Evolutionary conservation across 2,329 filamentous ascomycete species (phyloP).

Genomic region (Fusarium piperis): DNA sequence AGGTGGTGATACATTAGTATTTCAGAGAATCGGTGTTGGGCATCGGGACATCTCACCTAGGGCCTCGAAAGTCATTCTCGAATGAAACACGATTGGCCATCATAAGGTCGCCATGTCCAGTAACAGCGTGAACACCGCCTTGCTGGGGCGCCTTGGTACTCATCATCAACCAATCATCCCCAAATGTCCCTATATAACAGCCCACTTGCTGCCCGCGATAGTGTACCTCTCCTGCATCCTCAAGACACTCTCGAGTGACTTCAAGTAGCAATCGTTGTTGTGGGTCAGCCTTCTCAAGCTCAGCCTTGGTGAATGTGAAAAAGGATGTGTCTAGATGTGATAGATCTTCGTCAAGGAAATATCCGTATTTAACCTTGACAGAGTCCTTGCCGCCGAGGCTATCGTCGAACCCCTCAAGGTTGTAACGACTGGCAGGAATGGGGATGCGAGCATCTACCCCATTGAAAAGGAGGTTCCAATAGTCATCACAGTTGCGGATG

Average conservation of each 20-base stretch:
- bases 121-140: neutral
- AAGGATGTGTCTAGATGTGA: constrained; percentile 6
- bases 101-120: constrained; percentile 1
- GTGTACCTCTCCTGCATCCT: neutral
- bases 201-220: constrained; percentile 1
- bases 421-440: neutral
- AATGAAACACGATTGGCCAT: constrained; percentile 10
- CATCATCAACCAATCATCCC: constrained; percentile 4
- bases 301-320: neutral
- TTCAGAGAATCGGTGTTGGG: neutral
- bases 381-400: neutral
- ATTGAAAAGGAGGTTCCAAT: neutral
- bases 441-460: neutral
- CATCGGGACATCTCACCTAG: neutral
- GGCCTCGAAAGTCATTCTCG: constrained; percentile 10
- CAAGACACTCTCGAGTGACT: neutral
- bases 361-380: neutral
- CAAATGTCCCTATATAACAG: constrained; percentile 9
- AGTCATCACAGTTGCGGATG: neutral
- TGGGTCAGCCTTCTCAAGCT: neutral
- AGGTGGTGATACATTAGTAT: neutral
- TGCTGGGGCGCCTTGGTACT: neutral
- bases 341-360: constrained; percentile 5
- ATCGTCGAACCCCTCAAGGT: neutral
- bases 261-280: constrained; percentile 6